Evolutionary conservation across 345 rosid species (phyloP), one percentile per base, ranked within the genome.

Genomic region (Eucalyptus rudis): DNA sequence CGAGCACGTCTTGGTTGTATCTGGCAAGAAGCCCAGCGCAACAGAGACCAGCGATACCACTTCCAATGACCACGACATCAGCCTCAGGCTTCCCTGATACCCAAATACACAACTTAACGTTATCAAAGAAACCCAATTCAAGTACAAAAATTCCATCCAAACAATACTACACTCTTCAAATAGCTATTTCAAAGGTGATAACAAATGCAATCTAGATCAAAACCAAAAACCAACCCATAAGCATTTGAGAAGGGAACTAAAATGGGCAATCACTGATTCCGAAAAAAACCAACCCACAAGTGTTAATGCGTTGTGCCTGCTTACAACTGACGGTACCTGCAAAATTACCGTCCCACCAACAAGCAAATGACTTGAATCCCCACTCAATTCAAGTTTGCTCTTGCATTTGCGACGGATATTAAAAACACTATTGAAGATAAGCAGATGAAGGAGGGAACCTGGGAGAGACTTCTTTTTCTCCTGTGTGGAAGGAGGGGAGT

Each of bases 21-120:
- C 99, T 93, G 68, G 99, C 98, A 81, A 97, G 92, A 89, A 97
- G 98, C 59, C 97, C 97, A 20, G 93, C 99, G 88, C 98, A 97
- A 89, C 99, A 96, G 49, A 96, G 93, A 40, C 99, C 99, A 5
- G 94, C 99, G 50, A 96, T 96, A 12, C 98, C 99, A 88, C 98
- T 97, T 83, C 99, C 99, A 76, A 96, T 96, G 36, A 97, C 98
- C 71, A 96, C 95, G 71, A 96, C 93, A 93, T 97, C 99, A 7
- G 98, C 99, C 93, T 95, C 99, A 40, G 94, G 52, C 95, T 95
- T 94, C 90, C 97, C 98, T 94, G 91, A 88, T 88, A 33, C 83
- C 27, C 83, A 36, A 6, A 76, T 9, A 4, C 83, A 40, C 54
- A 89, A 51, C 88, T 88, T 92, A n/a, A 95, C 52, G 43, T n/a